These are phyloP conservation scores for Cystobasidiaceae sp. DNA, from an alignment of 1,284 basidiomycete genomes.

Conservation along the genomic window DNA sequence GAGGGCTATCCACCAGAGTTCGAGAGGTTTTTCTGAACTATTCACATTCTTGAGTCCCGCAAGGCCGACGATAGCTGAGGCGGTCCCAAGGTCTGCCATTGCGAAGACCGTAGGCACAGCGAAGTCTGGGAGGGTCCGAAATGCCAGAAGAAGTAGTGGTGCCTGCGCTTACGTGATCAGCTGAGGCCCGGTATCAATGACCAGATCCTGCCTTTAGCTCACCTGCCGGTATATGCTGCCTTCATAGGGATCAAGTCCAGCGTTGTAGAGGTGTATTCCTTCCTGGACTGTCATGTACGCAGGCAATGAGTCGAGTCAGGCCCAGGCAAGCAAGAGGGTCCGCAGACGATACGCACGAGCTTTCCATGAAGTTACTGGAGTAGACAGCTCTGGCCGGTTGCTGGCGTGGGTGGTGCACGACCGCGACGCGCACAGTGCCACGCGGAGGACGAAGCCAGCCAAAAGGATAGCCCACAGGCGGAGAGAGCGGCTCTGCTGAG, in stretches of 20 bases:
- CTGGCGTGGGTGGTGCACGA: conserved; percentile 41
- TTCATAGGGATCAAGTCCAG: conserved; percentile 74
- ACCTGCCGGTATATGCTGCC: conserved; percentile 81
- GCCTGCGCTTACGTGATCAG: too few relatives aligned
- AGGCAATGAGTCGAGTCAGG: too few relatives aligned
- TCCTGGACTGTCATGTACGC: conserved; percentile 76
- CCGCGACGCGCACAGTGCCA: neutral
- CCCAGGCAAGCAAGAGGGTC: conserved; percentile 20
- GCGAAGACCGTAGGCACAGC: conserved; percentile 65
- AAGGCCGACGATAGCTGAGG: conserved; percentile 63
- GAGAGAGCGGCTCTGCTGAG: neutral
- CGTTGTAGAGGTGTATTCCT: conserved; percentile 68
- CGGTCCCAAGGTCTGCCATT: conserved; percentile 59
- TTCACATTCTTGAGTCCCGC: conserved; percentile 50
- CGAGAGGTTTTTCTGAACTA: conserved; percentile 62
- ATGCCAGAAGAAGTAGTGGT: conserved; percentile 70
- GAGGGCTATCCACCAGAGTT: conserved; percentile 44
- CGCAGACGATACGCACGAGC: conserved; percentile 34
- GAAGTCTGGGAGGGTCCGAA: conserved; percentile 56
- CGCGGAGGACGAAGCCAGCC: conserved; percentile 7
- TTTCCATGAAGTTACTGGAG: conserved; percentile 68
- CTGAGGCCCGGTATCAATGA: conserved; percentile 32
- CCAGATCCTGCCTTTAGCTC: conserved; percentile 27
- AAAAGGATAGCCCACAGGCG: conserved; percentile 14
- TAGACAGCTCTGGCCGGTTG: conserved; percentile 64